Base-by-base conservation (phyloP, 208 protist genomes). In the Lotmaria passim region DNA sequence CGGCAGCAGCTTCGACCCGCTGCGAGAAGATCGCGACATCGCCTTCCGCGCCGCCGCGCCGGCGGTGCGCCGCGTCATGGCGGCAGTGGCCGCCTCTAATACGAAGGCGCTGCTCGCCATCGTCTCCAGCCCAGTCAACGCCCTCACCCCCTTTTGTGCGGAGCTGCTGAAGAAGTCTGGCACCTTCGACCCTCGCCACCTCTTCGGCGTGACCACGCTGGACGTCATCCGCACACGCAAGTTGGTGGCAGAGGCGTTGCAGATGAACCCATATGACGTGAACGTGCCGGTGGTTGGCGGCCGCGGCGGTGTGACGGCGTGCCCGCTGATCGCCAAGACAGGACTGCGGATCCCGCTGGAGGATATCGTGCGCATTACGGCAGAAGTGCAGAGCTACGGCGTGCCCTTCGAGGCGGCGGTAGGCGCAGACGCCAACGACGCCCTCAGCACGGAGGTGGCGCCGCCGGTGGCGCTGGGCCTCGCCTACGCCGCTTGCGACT, bases 101-200 rank as follows among this genome's bases (percentile, higher is more conserved):
- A 93, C 93, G 17, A 78, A 86, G 39, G 94, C 88, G n/a, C 39
- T 82, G 51, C 60, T 98, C 19, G 85, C 66, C 52, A 80, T 99
- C 53, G 91, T 97, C 57, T 93, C 94, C 12, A 96, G 95, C 81
- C 96, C 95, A 8, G 93, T 98, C 26, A 98, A 98, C 84, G 87
- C 91, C 7, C 92, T 95, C 30, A 94, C 98, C 12, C 96, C 97
- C 15, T 83, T 98, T 57, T 93, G 88, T 28, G 88, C 90, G 12
- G 97, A 98, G 80, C 73, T 91, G 33, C 72, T 97, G 28, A 86
- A 93, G 80, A 75, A 71, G 33, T 63, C 57, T 19, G 79, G 89
- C 52, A 73, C 67, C 14, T 97, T 94, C 69, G 85, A 97, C 69
- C 86, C 88, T 19, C 89, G 83, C 26, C 86, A 86, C 63, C 69